phyloP scores from a whole-genome alignment of 2,329 filamentous ascomycete genomes.

The Niveomyces coronatus region DNA sequence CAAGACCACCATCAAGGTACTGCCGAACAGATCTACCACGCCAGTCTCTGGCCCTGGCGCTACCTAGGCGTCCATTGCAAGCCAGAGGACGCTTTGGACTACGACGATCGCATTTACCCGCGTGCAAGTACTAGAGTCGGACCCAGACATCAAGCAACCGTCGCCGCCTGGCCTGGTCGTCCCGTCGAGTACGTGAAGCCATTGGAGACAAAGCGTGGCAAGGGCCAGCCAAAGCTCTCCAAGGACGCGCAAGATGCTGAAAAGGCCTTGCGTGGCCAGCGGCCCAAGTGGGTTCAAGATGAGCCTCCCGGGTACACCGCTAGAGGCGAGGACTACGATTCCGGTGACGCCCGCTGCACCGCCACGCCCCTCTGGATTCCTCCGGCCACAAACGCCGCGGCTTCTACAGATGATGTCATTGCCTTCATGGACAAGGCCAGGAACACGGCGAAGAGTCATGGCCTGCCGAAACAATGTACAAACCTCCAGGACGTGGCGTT shows the following conservation, averaged over 20 bases:
- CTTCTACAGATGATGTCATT: conserved; percentile 51
- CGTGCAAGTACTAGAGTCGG: conserved; percentile 88
- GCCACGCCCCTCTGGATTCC: conserved; percentile 71
- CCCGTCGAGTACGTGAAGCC: conserved; percentile 88
- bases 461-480: conserved; percentile 65
- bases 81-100: conserved; percentile 89
- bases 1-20: conserved; percentile 50
- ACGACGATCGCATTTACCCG: conserved; percentile 95
- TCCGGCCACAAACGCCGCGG: conserved; percentile 43
- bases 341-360: conserved; percentile 65
- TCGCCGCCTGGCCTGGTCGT: conserved; percentile 74
- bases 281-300: conserved; percentile 90
- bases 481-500: conserved; percentile 82
- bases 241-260: conserved; percentile 83
- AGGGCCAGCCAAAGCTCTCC: conserved; percentile 65
- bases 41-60: conserved; percentile 90
- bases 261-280: conserved; percentile 64
- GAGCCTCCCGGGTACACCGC: conserved; percentile 77
- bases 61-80: conserved; percentile 94
- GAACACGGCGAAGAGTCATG: conserved; percentile 52
- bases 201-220: conserved; percentile 67
- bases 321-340: conserved; percentile 66
- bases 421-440: conserved; percentile 66
- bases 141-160: conserved; percentile 80
- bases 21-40: conserved; percentile 81